Evolutionary conservation across 305 asterid species (phyloP), one percentile per base, ranked within the genome.

Genomic region (Petunia hybrid): DNA sequence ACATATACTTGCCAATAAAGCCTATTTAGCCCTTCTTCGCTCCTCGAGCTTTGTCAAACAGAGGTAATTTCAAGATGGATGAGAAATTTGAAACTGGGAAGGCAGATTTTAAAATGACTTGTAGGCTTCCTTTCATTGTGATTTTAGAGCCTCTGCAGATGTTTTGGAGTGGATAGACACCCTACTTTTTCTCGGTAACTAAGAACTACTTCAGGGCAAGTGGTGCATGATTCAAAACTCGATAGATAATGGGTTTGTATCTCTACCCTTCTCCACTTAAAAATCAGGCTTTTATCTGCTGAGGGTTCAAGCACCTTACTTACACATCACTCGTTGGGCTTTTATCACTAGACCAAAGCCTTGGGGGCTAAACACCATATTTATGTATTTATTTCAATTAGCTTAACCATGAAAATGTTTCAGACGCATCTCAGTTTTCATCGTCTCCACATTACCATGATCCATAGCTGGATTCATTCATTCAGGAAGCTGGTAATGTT

Each of bases 31-130:
- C n/a, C 46, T 0, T 7, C 40, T 35, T 36, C 36, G 2, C 7
- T 35, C 43, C 63, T 73, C 46, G 6, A 36, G 63, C 78, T 71
- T 42, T 6, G 46, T 73, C 78, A 73, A 39, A 12, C 35, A 51
- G 63, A 48, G 63, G 62, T 73, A 71, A 46, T 45, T 71, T 71
- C 46, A 51, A 51, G 78, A 73, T 73, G 63, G 78, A 36, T 51
- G 3, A 6, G 12, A 12, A 51, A 51, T 35, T 73, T 73, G 45
- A 73, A 51, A 73, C 35, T 73, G 48, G 78, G 56, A 73, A 2
- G 43, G 78, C 6, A 51, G 43, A 51, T 36, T 10, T 36, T 73
- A 53, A 35, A 71, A 13, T 51, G 63, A 12, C 78, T 13, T 48
- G 63, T 4, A 1, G 63, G 13, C 63, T 68, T 68, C n/a, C n/a